A percentile compares a stretch with the other conserved stretches of the same genome.
These are phyloP conservation scores for Tetrapisispora fleetii DNA, from an alignment of 805 yeast species.

Conservation along the genomic window DNA sequence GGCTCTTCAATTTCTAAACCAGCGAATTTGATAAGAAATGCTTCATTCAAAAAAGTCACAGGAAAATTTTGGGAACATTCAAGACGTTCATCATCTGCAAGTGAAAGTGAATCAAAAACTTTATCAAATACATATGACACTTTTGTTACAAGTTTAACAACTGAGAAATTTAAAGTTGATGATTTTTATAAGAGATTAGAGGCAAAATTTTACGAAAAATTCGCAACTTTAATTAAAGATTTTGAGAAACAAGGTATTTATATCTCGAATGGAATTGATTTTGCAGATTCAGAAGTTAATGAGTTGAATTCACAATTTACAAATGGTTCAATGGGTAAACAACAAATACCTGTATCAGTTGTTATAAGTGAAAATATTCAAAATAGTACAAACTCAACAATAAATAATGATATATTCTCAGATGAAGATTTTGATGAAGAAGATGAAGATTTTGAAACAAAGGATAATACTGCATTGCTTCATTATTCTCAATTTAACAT, in stretches of 20 bases:
- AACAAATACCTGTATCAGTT: not conserved
- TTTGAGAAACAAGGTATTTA: constrained; percentile 31
- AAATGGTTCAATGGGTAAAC: not conserved
- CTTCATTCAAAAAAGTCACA: constrained; percentile 9
- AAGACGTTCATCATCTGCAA: constrained; percentile 14
- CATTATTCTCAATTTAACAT: constrained; percentile 40
- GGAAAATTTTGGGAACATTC: constrained; percentile 11
- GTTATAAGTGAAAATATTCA: not conserved
- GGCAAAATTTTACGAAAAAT: constrained; percentile 36
- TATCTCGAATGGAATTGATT: not conserved
- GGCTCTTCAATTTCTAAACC: not conserved
- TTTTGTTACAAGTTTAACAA: constrained; percentile 37
- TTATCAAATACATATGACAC: constrained; percentile 32
- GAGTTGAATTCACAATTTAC: not conserved
- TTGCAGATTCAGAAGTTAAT: not conserved
- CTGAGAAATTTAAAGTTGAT: constrained; percentile 45
- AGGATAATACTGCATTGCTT: constrained; percentile 41
- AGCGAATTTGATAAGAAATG: constrained; percentile 6
- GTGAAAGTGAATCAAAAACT: constrained; percentile 22
- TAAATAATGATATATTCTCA: constrained; percentile 2
- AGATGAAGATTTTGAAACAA: constrained; percentile 31
- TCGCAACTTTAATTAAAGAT: constrained; percentile 39
- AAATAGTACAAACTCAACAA: not conserved
- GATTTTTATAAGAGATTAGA: constrained; percentile 42
- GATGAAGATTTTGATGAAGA: constrained; percentile 28